Evolutionary conservation across 148 eudicot species (phyloP).

Genomic region (Euryodendron excelsum): DNA sequence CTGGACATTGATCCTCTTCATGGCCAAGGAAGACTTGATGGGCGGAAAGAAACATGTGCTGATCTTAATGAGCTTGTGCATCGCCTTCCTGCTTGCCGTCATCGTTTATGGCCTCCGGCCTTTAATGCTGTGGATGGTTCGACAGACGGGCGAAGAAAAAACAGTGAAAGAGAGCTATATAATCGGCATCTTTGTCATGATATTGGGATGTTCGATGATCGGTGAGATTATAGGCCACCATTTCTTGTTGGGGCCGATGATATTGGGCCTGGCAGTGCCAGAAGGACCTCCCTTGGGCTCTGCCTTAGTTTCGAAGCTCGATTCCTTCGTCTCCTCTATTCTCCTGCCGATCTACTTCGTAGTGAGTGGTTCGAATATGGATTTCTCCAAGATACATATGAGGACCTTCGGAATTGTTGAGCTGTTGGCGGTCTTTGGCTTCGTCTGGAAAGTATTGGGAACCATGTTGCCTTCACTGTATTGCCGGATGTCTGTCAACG

Average conservation of each 20-base stretch:
- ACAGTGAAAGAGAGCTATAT: slow-evolving; percentile 13
- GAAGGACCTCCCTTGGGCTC: slow-evolving; percentile 40
- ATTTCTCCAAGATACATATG: neutral
- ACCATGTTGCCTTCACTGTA: slow-evolving; percentile 21
- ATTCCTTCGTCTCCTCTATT: slow-evolving; percentile 13
- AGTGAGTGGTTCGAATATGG: neutral
- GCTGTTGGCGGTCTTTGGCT: slow-evolving; percentile 7
- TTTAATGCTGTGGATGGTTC: slow-evolving; percentile 18
- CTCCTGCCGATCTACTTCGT: slow-evolving; percentile 26
- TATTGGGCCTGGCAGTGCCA: slow-evolving; percentile 32
- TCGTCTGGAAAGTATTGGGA: slow-evolving; percentile 17
- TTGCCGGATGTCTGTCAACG: slow-evolving; percentile 25
- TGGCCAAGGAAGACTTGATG: too few species aligned
- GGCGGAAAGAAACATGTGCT: neutral
- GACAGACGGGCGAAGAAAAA: neutral
- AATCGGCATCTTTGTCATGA: slow-evolving; percentile 9
- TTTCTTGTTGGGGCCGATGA: slow-evolving; percentile 21
- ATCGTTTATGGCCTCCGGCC: slow-evolving; percentile 15
- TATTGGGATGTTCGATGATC: slow-evolving; percentile 16
- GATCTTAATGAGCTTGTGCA: neutral
- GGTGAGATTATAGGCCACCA: slow-evolving; percentile 22
- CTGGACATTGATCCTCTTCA: neutral
- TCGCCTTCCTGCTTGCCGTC: neutral
- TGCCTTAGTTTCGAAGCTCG: slow-evolving; percentile 25
- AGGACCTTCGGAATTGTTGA: slow-evolving; percentile 7